Conservation (phyloP, 768 basidiomycete species). For the Suillus subaureus region DNA sequence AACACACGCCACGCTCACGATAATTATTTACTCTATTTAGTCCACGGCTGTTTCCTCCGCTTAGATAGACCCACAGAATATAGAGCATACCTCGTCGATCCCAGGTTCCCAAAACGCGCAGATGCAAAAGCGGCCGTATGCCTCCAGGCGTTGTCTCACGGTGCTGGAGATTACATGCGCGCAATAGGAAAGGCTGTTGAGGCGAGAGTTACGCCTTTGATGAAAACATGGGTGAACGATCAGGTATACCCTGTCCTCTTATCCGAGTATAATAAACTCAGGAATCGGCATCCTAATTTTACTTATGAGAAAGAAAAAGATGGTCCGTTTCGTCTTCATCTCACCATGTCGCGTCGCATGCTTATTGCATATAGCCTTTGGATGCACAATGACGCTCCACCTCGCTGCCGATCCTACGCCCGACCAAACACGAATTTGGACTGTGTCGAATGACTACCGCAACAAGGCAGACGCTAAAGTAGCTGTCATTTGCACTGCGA, state of each 20-base stretch:
- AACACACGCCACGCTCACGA: background rate
- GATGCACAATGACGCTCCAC: slow-evolving; percentile 50
- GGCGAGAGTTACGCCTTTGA: slow-evolving; percentile 45
- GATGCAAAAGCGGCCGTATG: slow-evolving; percentile 75
- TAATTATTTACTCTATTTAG: slow-evolving; percentile 29
- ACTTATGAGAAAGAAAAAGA: slow-evolving; percentile 49
- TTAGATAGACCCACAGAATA: slow-evolving; percentile 54
- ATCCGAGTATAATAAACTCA: slow-evolving; percentile 48
- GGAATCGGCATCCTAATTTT: slow-evolving; percentile 40
- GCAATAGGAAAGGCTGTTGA: slow-evolving; percentile 44
- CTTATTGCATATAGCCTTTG: slow-evolving; percentile 46
- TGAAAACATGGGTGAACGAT: slow-evolving; percentile 46
- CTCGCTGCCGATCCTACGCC: slow-evolving; percentile 35
- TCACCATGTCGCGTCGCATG: background rate
- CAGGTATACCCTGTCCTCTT: slow-evolving; percentile 48
- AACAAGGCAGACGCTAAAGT: slow-evolving; percentile 63
- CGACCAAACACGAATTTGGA: slow-evolving; percentile 46
- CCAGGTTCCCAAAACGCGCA: slow-evolving; percentile 55
- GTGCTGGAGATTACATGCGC: slow-evolving; percentile 59
- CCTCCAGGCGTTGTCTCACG: slow-evolving; percentile 64
- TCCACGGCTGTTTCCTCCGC: slow-evolving; percentile 66
- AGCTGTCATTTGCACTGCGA: slow-evolving; percentile 55
- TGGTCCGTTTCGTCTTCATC: slow-evolving; percentile 39
- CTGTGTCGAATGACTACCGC: slow-evolving; percentile 51
- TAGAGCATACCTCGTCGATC: slow-evolving; percentile 63